Evolutionary conservation across 352 stramenopile species (phyloP).

Genomic region (Phytophthora fragariae): DNA sequence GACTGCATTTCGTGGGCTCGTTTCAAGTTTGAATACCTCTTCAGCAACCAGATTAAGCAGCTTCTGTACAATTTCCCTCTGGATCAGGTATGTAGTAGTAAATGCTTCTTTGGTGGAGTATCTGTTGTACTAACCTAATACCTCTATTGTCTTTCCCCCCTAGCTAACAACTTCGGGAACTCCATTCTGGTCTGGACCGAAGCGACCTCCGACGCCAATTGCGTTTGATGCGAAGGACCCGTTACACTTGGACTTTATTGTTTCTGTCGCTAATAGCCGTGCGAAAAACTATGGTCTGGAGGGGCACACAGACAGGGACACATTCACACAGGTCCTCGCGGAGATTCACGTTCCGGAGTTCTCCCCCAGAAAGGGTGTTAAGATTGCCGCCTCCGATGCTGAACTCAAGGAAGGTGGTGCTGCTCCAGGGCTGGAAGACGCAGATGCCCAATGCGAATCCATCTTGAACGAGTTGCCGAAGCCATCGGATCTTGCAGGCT

Average conservation of each 20-base stretch:
- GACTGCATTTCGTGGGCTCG: slow-evolving; percentile 98
- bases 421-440: slow-evolving; percentile 62
- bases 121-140: slow-evolving; percentile 4
- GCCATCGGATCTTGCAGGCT: slow-evolving; percentile 81
- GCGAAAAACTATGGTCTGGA: slow-evolving; percentile 96
- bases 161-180: slow-evolving; percentile 95
- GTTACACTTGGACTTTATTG: slow-evolving; percentile 97
- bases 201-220: slow-evolving; percentile 95
- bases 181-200: slow-evolving; percentile 98
- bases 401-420: slow-evolving; percentile 92
- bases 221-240: slow-evolving; percentile 92
- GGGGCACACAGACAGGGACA: slow-evolving; percentile 56
- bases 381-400: slow-evolving; percentile 98
- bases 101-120: not conserved
- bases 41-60: slow-evolving; percentile 98
- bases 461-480: slow-evolving; percentile 91
- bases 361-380: slow-evolving; percentile 94
- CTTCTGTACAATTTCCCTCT: slow-evolving; percentile 99
- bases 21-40: slow-evolving; percentile 98
- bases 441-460: slow-evolving; percentile 71
- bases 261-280: slow-evolving; percentile 95
- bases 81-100: slow-evolving; percentile 77
- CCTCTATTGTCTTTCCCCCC: not conserved
- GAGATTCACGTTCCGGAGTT: slow-evolving; percentile 95
- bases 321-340: slow-evolving; percentile 80